Base-by-base conservation (phyloP, 2,329 filamentous ascomycete species). In the Purpureocillium lavendulum region DNA sequence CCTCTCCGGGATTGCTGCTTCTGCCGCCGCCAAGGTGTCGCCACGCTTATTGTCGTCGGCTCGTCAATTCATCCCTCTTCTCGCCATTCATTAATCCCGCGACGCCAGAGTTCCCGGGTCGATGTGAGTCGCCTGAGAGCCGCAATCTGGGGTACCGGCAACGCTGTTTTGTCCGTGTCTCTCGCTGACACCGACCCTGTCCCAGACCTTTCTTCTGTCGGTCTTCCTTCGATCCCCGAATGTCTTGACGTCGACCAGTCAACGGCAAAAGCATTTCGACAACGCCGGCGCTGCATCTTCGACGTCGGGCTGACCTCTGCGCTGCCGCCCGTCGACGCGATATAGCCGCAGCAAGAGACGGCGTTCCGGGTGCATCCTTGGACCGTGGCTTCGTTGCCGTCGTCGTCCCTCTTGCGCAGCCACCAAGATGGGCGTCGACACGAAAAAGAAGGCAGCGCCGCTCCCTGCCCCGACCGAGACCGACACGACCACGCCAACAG, bases 381-480 rank as follows among this genome's bases (percentile, higher is more conserved):
- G 30, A 16, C 36, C 24, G 18, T 30, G 36, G 35, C 35, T 17
- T 24, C 35, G 16, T 13, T 31, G 35, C 36, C 41, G 17, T 35
- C 30, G 35, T 31, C 26, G 21, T 21, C 33, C 40, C 45, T 37
- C 43, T 36, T 39, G 21, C 39, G 26, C 38, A 28, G 24, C 10
- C 21, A 54, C 52, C 64, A 71, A 63, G 50, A 75, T 77, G 73
- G 73, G 69, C 58, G 62, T 67, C 60, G 71, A 76, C 51, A 66
- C 64, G 45, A 75, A 69, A 57, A 75, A 69, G 57, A 75, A 66
- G 56, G 60, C 69, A 52, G 78, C 78, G 59, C 84, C 84, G 54
- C 72, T 89, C 56, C 85, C 85, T 57, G 82, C 82, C 54, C 85
- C 85, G 49, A 90, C 85, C 58, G 83, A 87, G 63, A 82, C 82